Evolutionary conservation across 2,329 filamentous ascomycete genomes (phyloP).

Genomic region (Cordyceps cicadae): DNA sequence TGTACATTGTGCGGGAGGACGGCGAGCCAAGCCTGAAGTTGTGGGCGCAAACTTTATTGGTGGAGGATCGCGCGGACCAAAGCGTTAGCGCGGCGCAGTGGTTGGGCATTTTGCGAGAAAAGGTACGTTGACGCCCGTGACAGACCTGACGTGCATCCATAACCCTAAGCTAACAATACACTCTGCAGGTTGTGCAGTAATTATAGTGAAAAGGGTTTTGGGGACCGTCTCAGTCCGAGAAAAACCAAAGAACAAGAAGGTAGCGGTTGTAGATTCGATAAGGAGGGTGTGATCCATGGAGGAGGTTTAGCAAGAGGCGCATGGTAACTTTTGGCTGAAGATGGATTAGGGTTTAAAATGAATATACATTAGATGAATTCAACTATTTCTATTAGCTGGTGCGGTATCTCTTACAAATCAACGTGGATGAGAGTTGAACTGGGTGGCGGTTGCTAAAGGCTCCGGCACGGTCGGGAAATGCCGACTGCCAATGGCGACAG

Average conservation of each 20-base stretch:
- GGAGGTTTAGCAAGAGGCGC: slow-evolving; percentile 1
- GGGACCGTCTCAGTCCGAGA: not conserved
- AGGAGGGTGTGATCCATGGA: not conserved
- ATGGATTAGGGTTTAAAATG: not conserved
- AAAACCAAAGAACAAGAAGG: not conserved
- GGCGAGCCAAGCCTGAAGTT: slow-evolving; percentile 90
- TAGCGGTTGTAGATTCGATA: slow-evolving; percentile 5
- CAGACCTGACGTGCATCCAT: not conserved
- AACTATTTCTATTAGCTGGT: not conserved
- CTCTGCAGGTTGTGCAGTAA: slow-evolving; percentile 28
- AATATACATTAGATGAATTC: slow-evolving; percentile 8
- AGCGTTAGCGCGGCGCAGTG: slow-evolving; percentile 88
- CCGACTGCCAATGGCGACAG: too few species aligned
- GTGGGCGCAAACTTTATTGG: slow-evolving; percentile 92
- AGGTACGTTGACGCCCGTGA: slow-evolving; percentile 50
- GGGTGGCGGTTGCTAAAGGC: not conserved
- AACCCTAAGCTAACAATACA: not conserved
- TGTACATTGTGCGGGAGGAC: slow-evolving; percentile 91
- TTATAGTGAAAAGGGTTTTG: not conserved
- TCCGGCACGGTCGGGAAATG: not conserved
- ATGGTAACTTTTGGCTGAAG: slow-evolving; percentile 1
- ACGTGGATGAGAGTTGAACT: not conserved
- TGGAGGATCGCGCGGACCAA: slow-evolving; percentile 93
- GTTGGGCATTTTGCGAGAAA: slow-evolving; percentile 86
- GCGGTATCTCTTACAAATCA: not conserved